These are phyloP conservation scores for Glarea lozoyensis DNA, from an alignment of 495 filamentous ascomycete species.

Conservation along the genomic window DNA sequence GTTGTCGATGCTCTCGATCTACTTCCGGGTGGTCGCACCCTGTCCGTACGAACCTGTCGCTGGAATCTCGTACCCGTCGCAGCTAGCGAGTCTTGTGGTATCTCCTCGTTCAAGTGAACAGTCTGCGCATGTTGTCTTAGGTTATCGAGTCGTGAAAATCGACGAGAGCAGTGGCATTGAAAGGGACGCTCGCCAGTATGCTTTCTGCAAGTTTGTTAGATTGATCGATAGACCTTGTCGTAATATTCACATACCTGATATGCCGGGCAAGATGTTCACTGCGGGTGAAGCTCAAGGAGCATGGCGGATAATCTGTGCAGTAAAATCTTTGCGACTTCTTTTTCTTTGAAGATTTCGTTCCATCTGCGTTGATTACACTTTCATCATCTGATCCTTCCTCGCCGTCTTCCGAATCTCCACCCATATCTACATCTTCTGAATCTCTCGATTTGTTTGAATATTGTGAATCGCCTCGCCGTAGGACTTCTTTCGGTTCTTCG, in stretches of 20 bases:
- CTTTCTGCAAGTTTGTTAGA: conserved; percentile 52
- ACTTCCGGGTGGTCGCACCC: conserved; percentile 59
- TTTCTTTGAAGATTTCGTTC: conserved; percentile 55
- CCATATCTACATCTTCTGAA: conserved; percentile 70
- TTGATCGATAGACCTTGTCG: conserved; percentile 1
- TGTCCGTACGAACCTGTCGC: conserved; percentile 76
- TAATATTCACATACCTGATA: conserved; percentile 54
- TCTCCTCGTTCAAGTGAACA: conserved; percentile 96
- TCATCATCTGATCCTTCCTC: conserved; percentile 72
- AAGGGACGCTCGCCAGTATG: conserved; percentile 97
- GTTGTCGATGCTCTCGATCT: conserved; percentile 69
- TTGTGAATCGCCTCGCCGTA: conserved; percentile 50
- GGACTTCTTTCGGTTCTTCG: conserved; percentile 25
- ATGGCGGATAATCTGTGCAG: conserved; percentile 94
- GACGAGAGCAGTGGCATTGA: conserved; percentile 88
- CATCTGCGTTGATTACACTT: conserved; percentile 55
- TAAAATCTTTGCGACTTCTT: conserved; percentile 97
- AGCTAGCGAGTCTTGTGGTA: conserved; percentile 84
- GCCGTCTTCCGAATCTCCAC: conserved; percentile 54
- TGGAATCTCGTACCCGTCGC: conserved; percentile 92
- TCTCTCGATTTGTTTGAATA: conserved; percentile 53
- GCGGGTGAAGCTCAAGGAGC: conserved; percentile 88
- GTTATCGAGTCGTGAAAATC: conserved; percentile 96
- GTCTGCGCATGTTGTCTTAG: conserved; percentile 95
- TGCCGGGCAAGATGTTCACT: conserved; percentile 95